Evolutionary conservation across 2,329 filamentous ascomycete genomes (phyloP).

Genomic region (Emericellopsis cladophorae): DNA sequence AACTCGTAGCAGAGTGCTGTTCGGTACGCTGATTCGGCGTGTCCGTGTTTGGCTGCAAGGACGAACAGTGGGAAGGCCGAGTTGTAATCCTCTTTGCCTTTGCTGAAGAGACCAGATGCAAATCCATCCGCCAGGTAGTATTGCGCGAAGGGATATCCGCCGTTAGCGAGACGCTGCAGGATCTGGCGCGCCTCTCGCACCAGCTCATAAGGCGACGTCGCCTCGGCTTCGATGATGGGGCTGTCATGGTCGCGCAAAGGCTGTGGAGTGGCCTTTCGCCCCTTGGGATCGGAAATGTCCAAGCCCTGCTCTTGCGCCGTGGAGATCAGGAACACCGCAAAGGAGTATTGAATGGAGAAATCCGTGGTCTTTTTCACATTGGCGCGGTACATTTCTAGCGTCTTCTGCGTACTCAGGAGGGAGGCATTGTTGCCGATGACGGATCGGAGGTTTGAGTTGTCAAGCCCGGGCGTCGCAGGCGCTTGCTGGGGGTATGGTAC

Average conservation of each 20-base stretch:
- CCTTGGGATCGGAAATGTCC: constrained; percentile 32
- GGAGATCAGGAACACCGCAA: constrained; percentile 87
- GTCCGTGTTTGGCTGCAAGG: constrained; percentile 88
- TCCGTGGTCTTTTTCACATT: constrained; percentile 98
- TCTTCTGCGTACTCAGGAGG: constrained; percentile 81
- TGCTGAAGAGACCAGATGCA: constrained; percentile 88
- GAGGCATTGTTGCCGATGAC: constrained; percentile 84
- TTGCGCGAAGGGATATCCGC: constrained; percentile 90
- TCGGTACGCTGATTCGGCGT: constrained; percentile 90
- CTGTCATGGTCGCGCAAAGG: constrained; percentile 31
- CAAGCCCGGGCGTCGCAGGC: constrained; percentile 53
- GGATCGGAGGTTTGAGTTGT: constrained; percentile 69
- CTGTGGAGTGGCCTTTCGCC: constrained; percentile 33
- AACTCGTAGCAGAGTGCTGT: constrained; percentile 95
- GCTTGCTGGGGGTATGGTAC: constrained; percentile 70
- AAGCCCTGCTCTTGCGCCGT: constrained; percentile 69
- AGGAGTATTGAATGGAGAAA: constrained; percentile 83
- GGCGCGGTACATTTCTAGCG: constrained; percentile 90
- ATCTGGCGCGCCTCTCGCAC: constrained; percentile 82
- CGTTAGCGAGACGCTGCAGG: constrained; percentile 72
- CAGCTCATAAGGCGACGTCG: constrained; percentile 51
- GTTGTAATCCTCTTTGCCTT: constrained; percentile 84
- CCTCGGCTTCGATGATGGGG: constrained; percentile 29
- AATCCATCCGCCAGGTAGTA: constrained; percentile 95
- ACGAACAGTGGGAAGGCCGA: constrained; percentile 88